Percentiles rank a stretch among this genome's conserved stretches.
phyloP scores from a whole-genome alignment of 169 alveolate genomes.

The Plasmodium vivax region DNA sequence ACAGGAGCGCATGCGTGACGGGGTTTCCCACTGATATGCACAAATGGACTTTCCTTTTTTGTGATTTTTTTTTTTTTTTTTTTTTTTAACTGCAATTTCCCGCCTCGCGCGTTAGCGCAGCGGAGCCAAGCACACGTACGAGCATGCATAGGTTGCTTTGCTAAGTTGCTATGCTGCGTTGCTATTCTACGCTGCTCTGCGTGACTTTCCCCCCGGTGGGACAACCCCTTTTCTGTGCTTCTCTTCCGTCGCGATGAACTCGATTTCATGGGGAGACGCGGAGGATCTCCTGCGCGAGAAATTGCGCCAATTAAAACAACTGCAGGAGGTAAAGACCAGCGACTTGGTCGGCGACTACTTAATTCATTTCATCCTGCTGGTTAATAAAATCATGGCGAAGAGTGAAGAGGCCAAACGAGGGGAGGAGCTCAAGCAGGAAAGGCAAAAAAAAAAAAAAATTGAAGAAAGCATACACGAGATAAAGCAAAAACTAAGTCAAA shows the following conservation, averaged over 20 bases:
- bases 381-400: constrained; percentile 42
- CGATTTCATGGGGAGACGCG: neutral
- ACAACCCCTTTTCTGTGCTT: neutral
- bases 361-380: constrained; percentile 27
- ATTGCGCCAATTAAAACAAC: constrained; percentile 6
- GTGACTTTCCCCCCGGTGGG: neutral
- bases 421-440: constrained; percentile 20
- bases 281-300: constrained; percentile 13
- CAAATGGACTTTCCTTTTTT: constrained; percentile 9
- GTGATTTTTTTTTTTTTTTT: neutral
- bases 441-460: constrained; percentile 31
- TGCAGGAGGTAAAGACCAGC: constrained; percentile 28
- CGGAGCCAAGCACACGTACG: neutral
- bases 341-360: constrained; percentile 33
- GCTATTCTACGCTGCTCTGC: neutral
- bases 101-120: neutral
- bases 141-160: neutral
- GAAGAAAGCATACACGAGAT: constrained; percentile 40
- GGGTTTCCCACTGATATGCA: neutral
- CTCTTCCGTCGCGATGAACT: neutral
- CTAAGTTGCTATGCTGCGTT: too few species aligned
- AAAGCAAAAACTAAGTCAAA: constrained; percentile 23
- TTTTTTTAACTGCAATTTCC: neutral
- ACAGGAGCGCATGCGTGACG: neutral
- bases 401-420: constrained; percentile 41